phyloP scores from a whole-genome alignment of 148 eudicot genomes.

The Rhododendron mucronatum region DNA sequence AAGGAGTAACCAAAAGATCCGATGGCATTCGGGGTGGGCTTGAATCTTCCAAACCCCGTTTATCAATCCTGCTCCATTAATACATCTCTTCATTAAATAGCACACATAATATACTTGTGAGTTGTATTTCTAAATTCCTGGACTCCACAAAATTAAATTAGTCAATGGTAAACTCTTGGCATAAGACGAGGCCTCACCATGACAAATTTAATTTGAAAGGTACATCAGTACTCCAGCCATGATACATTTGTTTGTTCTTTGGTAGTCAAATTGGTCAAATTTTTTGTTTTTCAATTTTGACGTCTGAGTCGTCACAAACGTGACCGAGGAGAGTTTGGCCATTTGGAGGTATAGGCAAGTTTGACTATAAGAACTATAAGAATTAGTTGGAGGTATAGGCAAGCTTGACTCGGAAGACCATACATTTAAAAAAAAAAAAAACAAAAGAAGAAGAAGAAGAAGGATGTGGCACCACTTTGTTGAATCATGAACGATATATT shows the following conservation, averaged over 20 bases:
- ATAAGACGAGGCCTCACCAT: not conserved
- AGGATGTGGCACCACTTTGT: no score
- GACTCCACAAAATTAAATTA: not conserved
- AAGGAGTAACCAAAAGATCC: no score
- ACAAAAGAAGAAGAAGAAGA: no score
- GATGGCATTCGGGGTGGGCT: no score
- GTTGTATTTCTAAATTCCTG: no score
- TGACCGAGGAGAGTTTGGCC: not conserved
- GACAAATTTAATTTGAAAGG: not conserved
- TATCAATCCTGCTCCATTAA: not conserved
- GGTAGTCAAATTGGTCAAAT: not conserved
- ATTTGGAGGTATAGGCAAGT: no score
- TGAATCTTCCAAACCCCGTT: not conserved
- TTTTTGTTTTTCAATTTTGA: not conserved
- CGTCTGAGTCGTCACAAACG: not conserved
- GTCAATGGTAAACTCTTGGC: not conserved
- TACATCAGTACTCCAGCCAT: not conserved
- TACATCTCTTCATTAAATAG: no score
- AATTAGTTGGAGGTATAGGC: no score
- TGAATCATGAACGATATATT: no score
- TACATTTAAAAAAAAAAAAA: no score
- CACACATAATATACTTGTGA: not conserved
- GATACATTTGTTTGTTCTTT: not conserved
- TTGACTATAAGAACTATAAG: no score
- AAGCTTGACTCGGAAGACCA: no score